These are phyloP conservation scores for Porcisia deanei DNA, from an alignment of 208 protist genomes.

Conservation along the genomic window DNA sequence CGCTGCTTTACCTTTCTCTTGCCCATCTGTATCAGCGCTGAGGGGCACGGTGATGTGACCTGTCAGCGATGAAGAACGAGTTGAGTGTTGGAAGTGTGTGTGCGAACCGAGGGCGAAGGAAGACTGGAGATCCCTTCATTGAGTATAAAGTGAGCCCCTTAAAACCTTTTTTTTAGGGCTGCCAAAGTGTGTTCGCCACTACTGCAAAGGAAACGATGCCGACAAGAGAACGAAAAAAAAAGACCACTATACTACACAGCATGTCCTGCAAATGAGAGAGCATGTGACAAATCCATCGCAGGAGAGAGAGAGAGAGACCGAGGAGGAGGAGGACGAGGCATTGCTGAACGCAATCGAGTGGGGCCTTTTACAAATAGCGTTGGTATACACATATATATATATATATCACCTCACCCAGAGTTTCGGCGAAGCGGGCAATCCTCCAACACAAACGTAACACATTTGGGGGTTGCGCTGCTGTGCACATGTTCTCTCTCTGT, in stretches of 20 bases:
- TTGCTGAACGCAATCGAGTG: not conserved
- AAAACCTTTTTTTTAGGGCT: not conserved
- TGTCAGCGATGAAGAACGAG: not conserved
- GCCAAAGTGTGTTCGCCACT: not conserved
- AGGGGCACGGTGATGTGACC: not conserved
- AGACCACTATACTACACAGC: not conserved
- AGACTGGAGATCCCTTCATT: too few relatives aligned
- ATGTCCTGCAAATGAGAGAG: not conserved
- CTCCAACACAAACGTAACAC: not conserved
- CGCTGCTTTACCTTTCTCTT: not conserved
- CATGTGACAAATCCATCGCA: not conserved
- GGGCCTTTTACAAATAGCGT: not conserved
- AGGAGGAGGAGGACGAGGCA: not conserved
- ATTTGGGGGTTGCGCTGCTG: not conserved
- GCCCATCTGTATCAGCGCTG: not conserved
- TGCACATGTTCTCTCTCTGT: not conserved
- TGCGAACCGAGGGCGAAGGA: not conserved
- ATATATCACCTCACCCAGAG: not conserved
- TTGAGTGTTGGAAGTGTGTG: not conserved
- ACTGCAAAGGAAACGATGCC: not conserved
- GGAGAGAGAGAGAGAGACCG: not conserved
- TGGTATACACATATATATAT: not conserved
- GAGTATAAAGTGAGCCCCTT: too few relatives aligned
- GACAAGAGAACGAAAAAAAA: not conserved
- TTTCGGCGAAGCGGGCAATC: not conserved